Conservation (phyloP, 495 filamentous ascomycete genomes). For the Penicillium pancosmium region DNA sequence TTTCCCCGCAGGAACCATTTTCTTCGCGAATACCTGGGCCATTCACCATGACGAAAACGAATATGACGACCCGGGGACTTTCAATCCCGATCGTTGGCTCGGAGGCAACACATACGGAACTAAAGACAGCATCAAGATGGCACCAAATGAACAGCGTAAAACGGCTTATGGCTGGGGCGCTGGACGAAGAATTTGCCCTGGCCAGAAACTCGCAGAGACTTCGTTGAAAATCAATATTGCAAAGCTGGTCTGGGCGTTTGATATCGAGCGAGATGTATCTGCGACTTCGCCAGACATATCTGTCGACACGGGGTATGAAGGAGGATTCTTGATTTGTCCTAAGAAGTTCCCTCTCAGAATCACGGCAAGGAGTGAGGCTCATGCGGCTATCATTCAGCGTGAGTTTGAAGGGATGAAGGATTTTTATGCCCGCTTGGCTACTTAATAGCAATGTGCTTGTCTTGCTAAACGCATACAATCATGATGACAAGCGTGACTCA, state of each 20-base stretch:
- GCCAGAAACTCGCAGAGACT: conserved; percentile 32
- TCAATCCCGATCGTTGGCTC: conserved; percentile 50
- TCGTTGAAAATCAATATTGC: conserved; percentile 19
- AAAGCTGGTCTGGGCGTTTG: conserved; percentile 4
- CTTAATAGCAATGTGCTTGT: too few species aligned
- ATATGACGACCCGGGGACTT: conserved; percentile 39
- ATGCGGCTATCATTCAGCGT: too few species aligned
- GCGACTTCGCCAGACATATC: too few species aligned
- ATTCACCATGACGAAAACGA: conserved; percentile 40
- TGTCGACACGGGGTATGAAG: too few species aligned
- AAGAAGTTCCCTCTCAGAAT: too few species aligned
- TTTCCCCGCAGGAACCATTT: conserved; percentile 49
- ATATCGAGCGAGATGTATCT: neutral
- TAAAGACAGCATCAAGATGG: neutral
- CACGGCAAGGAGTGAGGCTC: too few species aligned
- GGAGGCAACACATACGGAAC: conserved; percentile 20
- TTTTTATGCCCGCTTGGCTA: too few species aligned
- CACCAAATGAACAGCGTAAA: conserved; percentile 17
- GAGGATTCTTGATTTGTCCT: too few species aligned
- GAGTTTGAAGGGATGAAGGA: too few species aligned
- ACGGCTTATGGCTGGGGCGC: conserved; percentile 29
- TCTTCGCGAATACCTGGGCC: conserved; percentile 48
- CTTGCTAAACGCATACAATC: too few species aligned
- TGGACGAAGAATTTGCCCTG: conserved; percentile 21
- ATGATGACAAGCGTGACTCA: too few species aligned